Base-by-base conservation (phyloP, 176 grass and related monocot species). In the Secale cereale region DNA sequence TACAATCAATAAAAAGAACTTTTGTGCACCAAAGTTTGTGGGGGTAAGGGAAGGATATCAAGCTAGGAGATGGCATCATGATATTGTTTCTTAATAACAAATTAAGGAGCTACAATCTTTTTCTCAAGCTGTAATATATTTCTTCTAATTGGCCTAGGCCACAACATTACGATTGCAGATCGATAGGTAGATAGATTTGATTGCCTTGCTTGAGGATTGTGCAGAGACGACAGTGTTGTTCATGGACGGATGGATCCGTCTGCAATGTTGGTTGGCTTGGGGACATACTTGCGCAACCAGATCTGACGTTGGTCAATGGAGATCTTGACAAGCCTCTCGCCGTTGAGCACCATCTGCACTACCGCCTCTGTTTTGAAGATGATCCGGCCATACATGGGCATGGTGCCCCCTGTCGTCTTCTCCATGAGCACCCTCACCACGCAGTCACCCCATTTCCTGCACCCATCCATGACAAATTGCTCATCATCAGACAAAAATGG, bases 281-380 rank as follows among this genome's bases (percentile, higher is more conserved):
- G 84, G 31, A 71, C 25, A 35, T 92, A 92, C 63, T 89, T 89
- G 85, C 72, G 71, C 9, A 85, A 62, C 77, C 81, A 85, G 28
- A 92, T 54, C 64, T 90, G 62, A 13, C 71, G 70, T 3, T 67
- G 7, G 0, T 39, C 15, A 6, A 92, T 78, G 29, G 73, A 52
- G 40, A 92, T 78, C 59, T 67, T 35, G 16, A 85, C 45, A 0
- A 41, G n/a, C 0, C 63, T 22, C 12, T 74, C 23, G 0, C 91
- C 85, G 19, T 85, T 87, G 8, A 92, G 77, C 19, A 82, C 64
- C 33, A 90, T 36, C 16, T 59, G 67, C 7, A 92, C 63, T 36
- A 83, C 78, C 1, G 70, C 80, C 4, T 74, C 43, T 0, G 48
- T 89, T 31, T 7, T 77, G 84, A 92, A 89, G 73, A 92, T 86